Conservation (phyloP, 768 basidiomycete genomes). For the Termitomyces sp. region DNA sequence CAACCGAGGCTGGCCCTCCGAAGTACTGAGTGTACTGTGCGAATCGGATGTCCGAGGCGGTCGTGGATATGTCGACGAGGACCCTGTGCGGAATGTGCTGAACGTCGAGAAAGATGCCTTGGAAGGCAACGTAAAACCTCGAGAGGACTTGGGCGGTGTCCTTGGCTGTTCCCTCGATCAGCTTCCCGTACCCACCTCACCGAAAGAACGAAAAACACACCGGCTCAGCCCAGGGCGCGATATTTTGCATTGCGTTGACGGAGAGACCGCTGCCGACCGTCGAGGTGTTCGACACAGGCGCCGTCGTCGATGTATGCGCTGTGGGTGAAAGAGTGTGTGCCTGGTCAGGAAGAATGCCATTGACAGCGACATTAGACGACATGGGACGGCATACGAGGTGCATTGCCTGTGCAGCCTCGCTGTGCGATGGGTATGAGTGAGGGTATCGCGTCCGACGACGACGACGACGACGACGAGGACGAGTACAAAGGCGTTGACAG, state of each 20-base stretch:
- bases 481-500: conserved; percentile 11
- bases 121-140: conserved; percentile 31
- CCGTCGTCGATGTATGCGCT: conserved; percentile 4
- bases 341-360: conserved; percentile 3
- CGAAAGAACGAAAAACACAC: conserved; percentile 11
- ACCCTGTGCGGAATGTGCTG: conserved; percentile 22
- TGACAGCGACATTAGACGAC: neutral
- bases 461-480: conserved; percentile 2
- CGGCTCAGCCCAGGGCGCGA: conserved; percentile 16
- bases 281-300: neutral
- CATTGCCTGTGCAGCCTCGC: conserved; percentile 3
- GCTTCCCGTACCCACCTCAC: neutral
- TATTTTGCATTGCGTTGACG: neutral
- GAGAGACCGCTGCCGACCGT: conserved; percentile 1
- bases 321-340: conserved; percentile 1
- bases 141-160: conserved; percentile 36
- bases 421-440: neutral
- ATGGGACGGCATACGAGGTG: conserved; percentile 10
- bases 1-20: conserved; percentile 19
- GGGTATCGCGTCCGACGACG: conserved; percentile 5
- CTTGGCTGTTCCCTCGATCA: conserved; percentile 27
- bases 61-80: conserved; percentile 24
- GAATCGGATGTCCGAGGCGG: conserved; percentile 32
- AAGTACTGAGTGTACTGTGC: conserved; percentile 26
- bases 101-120: conserved; percentile 34